Evolutionary conservation across 2,329 filamentous ascomycete species (phyloP).

Genomic region (Rhynchosporium graminicola): DNA sequence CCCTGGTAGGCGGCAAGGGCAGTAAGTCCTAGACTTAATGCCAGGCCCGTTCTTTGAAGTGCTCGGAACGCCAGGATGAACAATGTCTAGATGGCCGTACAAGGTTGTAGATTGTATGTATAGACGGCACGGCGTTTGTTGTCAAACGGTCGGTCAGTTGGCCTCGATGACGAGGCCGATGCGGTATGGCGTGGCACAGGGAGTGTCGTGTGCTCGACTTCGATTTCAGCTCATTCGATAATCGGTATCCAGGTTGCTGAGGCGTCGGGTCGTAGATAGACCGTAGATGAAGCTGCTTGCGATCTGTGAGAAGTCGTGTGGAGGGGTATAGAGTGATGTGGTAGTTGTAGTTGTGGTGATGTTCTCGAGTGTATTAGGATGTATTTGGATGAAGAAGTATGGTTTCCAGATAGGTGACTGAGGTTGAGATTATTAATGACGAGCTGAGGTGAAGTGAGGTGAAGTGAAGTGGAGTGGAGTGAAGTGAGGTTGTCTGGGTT

Average conservation of each 20-base stretch:
- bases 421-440: neutral
- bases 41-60: conserved; percentile 54
- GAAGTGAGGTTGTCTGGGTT: neutral
- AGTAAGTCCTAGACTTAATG: conserved; percentile 59
- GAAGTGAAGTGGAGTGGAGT: neutral
- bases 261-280: conserved; percentile 15
- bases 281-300: neutral
- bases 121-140: neutral
- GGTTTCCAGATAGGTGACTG: neutral
- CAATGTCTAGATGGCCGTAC: neutral
- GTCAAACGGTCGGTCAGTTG: neutral
- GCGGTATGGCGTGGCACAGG: conserved; percentile 23
- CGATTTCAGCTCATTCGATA: conserved; percentile 21
- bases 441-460: conserved; percentile 2
- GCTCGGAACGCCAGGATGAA: conserved; percentile 58
- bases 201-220: conserved; percentile 19
- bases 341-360: conserved; percentile 4
- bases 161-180: conserved; percentile 18
- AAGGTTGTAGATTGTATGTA: neutral
- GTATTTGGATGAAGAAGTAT: conserved; percentile 3
- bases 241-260: conserved; percentile 7
- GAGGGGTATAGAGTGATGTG: neutral
- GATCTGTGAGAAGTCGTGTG: neutral
- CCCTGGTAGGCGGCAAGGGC: conserved; percentile 57
- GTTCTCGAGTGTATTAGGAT: neutral